Conservation (phyloP, 164 flowering plant genomes). For the Magnolia officinalis region DNA sequence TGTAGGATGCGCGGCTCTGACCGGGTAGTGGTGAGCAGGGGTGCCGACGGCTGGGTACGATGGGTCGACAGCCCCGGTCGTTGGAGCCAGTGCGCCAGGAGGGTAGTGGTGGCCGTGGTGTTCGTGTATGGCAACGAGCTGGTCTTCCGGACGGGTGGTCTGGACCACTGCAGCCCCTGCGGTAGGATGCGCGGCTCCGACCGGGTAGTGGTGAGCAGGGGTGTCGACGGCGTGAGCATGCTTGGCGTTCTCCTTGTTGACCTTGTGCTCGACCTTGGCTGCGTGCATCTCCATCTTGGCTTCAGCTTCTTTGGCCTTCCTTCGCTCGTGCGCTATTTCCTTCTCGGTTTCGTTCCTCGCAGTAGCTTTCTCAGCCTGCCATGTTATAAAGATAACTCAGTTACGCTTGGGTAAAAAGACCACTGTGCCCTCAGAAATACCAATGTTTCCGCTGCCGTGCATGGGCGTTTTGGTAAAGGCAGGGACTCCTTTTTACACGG, state of each 20-base stretch:
- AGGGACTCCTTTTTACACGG: no score
- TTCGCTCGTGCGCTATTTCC: conserved; percentile 46
- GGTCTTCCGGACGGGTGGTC: no score
- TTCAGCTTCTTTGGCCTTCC: conserved; percentile 62
- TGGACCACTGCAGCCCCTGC: not conserved
- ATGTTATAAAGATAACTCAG: not conserved
- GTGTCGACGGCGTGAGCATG: not conserved
- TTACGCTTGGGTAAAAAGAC: not conserved
- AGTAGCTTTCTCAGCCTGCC: conserved; percentile 48
- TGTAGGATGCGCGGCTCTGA: not conserved
- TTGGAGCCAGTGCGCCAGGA: no score
- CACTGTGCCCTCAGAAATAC: no score
- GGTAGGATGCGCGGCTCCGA: not conserved
- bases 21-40: not conserved
- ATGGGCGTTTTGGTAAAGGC: no score
- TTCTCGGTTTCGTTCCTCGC: conserved; percentile 59
- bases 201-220: not conserved
- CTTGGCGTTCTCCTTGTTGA: conserved; percentile 29
- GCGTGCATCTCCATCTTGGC: conserved; percentile 63
- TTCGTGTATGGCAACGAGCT: no score
- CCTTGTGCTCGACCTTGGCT: conserved; percentile 42
- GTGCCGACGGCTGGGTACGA: not conserved
- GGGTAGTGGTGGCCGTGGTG: no score
- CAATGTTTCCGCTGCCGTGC: no score
- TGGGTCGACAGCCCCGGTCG: no score